Evolutionary conservation across 441 rosid species (phyloP).

Genomic region (Adansonia gregorii): DNA sequence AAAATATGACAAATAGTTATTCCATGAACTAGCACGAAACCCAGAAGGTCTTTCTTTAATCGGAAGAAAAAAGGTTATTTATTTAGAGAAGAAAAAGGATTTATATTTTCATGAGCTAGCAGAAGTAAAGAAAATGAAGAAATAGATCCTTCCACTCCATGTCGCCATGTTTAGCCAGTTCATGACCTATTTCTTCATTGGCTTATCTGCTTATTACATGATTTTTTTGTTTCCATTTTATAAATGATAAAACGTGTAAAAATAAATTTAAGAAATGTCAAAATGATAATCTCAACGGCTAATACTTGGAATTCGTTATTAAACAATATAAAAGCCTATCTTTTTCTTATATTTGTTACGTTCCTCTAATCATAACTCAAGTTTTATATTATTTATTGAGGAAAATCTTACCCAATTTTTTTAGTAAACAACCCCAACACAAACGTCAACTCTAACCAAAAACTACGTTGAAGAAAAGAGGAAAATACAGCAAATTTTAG

Average conservation of each 20-base stretch:
- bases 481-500: neutral
- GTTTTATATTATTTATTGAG: neutral
- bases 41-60: neutral
- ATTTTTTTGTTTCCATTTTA: neutral
- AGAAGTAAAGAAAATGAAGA: neutral
- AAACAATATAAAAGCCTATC: neutral
- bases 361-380: neutral
- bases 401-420: neutral
- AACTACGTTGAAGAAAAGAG: neutral
- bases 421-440: neutral
- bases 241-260: neutral
- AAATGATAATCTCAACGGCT: neutral
- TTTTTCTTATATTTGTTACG: neutral
- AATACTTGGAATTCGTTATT: neutral
- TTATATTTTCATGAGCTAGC: neutral
- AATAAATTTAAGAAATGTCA: neutral
- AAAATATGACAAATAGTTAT: neutral
- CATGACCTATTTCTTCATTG: no score
- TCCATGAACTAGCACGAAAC: neutral
- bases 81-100: neutral
- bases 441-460: neutral
- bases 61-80: neutral
- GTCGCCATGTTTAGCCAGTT: neutral
- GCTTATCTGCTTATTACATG: no score
- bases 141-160: neutral